Evolutionary conservation across 2,329 filamentous ascomycete genomes (phyloP), one percentile per base, ranked within the genome.

Genomic region (Monosporascus sp.): DNA sequence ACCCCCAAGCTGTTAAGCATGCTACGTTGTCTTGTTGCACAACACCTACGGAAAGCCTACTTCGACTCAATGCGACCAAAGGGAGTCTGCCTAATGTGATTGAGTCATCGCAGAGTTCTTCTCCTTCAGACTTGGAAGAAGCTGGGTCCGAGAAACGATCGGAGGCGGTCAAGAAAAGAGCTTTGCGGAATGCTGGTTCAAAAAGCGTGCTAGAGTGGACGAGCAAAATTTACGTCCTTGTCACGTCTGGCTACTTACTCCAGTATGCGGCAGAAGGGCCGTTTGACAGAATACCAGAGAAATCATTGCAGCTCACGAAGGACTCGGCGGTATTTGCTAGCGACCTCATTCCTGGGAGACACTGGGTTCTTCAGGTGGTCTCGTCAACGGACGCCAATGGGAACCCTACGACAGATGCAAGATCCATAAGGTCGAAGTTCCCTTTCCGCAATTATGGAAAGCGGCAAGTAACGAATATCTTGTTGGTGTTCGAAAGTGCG

Each of bases 1-100:
- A 91, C 66, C 87, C 89, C 0, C 91, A 96, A 69, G 85, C 90
- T 3, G 80, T 90, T 60, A 91, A 88, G 64, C 83, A 94, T 68
- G 85, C 83, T 11, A 84, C 80, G 17, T 75, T 96, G 3, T 80
- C 85, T 26, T 80, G 87, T 17, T 86, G 87, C 38, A 81, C 79
- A 2, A 71, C 87, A 11, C 82, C 87, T 1, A 80, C 87, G 2
- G 91, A 95, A 56, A 72, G 80, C 1, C 81, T 94, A 47, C 68
- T 91, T 49, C 82, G 86, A 55, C 72, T 81, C 48, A 81, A 83
- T 58, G 78, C 79, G 50, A 74, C 76, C 55, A 79, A 78, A 55
- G 73, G 70, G 51, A 76, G 71, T 59, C 55, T 72, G 31, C 63
- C 66, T 14, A 52, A 66, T 15, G 64, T 67, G 11, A 69, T 70